Conservation (phyloP, 495 filamentous ascomycete genomes). For the Lasiosphaeria hispida region DNA sequence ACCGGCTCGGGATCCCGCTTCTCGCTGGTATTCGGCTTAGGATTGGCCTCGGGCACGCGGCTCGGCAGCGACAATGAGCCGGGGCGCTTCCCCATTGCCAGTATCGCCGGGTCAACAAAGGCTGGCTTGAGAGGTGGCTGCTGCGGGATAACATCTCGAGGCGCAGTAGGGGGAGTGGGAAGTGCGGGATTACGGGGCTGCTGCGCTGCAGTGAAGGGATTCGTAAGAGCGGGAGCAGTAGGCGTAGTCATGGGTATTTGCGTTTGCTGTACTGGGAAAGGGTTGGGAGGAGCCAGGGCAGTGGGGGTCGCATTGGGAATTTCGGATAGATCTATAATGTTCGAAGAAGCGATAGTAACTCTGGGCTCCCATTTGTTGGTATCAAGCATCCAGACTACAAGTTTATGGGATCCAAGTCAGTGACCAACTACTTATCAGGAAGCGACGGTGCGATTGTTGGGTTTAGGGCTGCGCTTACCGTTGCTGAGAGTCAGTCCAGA, state of each 20-base stretch:
- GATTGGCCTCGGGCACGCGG: constrained; percentile 17
- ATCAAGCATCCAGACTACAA: constrained; percentile 27
- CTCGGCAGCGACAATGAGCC: constrained; percentile 14
- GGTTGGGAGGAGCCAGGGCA: background rate
- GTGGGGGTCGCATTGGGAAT: constrained; percentile 16
- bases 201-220: no score
- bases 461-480: constrained; percentile 52
- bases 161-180: background rate
- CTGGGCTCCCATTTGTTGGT: constrained; percentile 34
- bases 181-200: no score
- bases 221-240: background rate
- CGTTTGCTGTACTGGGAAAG: background rate
- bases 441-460: background rate
- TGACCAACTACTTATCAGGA: background rate
- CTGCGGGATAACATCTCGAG: background rate
- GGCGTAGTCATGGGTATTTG: background rate
- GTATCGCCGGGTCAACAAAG: constrained; percentile 56
- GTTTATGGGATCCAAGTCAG: background rate
- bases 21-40: constrained; percentile 36
- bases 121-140: constrained; percentile 20
- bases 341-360: constrained; percentile 33
- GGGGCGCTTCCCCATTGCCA: constrained; percentile 45
- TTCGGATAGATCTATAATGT: constrained; percentile 42
- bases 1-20: constrained; percentile 31
- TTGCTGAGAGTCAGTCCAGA: constrained; percentile 72